Evolutionary conservation across 2,329 filamentous ascomycete genomes (phyloP).

Genomic region (Ambrosiella beaveri): DNA sequence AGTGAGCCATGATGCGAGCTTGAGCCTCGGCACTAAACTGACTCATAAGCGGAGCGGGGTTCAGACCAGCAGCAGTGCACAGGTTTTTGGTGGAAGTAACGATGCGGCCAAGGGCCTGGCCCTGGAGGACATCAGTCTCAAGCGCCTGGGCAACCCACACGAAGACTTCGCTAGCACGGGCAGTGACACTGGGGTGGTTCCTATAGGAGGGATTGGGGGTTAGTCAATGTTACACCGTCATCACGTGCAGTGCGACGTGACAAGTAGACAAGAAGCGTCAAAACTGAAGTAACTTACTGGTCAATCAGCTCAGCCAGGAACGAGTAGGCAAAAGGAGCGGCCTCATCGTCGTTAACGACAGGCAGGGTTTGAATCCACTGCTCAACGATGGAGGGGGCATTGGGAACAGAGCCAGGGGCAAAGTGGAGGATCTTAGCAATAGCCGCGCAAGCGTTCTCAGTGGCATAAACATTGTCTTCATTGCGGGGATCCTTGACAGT

Average conservation of each 20-base stretch:
- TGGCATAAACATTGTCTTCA: slow-evolving; percentile 91
- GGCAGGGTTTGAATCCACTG: slow-evolving; percentile 86
- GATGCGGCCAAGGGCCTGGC: slow-evolving; percentile 61
- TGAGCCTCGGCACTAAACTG: slow-evolving; percentile 68
- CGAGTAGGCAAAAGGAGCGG: slow-evolving; percentile 85
- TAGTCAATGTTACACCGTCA: slow-evolving; percentile 5
- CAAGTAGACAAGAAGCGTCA: not conserved
- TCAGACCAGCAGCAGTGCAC: slow-evolving; percentile 53
- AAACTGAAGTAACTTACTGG: slow-evolving; percentile 45
- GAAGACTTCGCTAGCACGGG: slow-evolving; percentile 67
- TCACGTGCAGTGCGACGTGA: not conserved
- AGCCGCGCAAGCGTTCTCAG: slow-evolving; percentile 89
- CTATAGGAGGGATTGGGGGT: slow-evolving; percentile 29
- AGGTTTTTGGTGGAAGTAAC: slow-evolving; percentile 63
- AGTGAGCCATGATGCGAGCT: slow-evolving; percentile 60
- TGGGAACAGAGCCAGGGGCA: slow-evolving; percentile 59
- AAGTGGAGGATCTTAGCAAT: slow-evolving; percentile 95
- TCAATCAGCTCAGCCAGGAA: slow-evolving; percentile 86
- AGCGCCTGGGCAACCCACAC: slow-evolving; percentile 73
- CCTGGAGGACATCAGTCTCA: slow-evolving; percentile 77
- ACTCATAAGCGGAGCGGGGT: slow-evolving; percentile 58
- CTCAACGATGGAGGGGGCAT: slow-evolving; percentile 57
- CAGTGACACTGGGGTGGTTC: slow-evolving; percentile 66
- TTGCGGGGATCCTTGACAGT: slow-evolving; percentile 65
- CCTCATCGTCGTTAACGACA: slow-evolving; percentile 89